Conservation (phyloP, 495 filamentous ascomycete species). For the Tricharina praecox region DNA sequence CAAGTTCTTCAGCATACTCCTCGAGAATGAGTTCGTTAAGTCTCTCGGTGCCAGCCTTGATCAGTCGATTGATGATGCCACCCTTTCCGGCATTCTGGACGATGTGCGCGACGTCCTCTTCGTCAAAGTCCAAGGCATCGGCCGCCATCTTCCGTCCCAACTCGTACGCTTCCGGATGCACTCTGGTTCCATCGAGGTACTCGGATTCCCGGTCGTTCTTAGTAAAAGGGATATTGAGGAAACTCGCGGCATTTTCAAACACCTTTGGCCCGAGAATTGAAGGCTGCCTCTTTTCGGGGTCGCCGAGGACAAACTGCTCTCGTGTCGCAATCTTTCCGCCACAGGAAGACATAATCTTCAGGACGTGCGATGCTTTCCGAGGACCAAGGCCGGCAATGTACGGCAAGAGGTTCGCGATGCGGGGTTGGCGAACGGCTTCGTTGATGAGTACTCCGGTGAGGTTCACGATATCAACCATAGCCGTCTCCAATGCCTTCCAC, state of each 20-base stretch:
- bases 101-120: conserved; percentile 93
- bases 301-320: conserved; percentile 62
- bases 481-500: conserved; percentile 68
- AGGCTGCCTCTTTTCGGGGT: conserved; percentile 46
- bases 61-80: conserved; percentile 78
- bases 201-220: conserved; percentile 60
- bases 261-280: conserved; percentile 57
- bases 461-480: conserved; percentile 97
- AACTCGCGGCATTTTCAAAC: conserved; percentile 93
- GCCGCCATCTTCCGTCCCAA: conserved; percentile 95
- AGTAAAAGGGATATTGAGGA: conserved; percentile 77
- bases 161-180: conserved; percentile 96
- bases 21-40: conserved; percentile 93
- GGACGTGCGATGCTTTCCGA: conserved; percentile 67
- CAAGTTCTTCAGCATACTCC: conserved; percentile 90
- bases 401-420: conserved; percentile 71
- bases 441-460: conserved; percentile 88
- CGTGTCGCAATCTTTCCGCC: conserved; percentile 63
- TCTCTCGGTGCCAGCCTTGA: conserved; percentile 80
- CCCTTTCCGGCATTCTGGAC: conserved; percentile 70
- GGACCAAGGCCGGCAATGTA: conserved; percentile 89
- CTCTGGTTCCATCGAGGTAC: conserved; percentile 86
- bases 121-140: conserved; percentile 86
- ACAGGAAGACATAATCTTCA: conserved; percentile 80
- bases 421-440: conserved; percentile 53